Percentiles rank a stretch among this genome's conserved stretches.
phyloP scores from a whole-genome alignment of 1,284 basidiomycete genomes.

The Trametes hirsuta region DNA sequence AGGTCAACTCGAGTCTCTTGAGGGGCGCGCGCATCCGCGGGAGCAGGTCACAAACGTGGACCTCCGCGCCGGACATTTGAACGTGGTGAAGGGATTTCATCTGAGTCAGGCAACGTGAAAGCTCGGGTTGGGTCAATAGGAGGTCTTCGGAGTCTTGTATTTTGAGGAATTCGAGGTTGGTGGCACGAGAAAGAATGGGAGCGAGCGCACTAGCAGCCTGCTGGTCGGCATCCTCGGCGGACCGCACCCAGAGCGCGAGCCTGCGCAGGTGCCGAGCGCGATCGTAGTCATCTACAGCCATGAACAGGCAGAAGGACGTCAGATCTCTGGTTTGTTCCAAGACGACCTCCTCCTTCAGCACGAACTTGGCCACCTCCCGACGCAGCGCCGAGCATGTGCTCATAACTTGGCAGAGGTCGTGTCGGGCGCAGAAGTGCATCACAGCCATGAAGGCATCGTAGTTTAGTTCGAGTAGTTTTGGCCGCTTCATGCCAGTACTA shows the following conservation, averaged over 20 bases:
- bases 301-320: not conserved
- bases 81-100: not conserved
- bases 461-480: not conserved
- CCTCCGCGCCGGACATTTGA: not conserved
- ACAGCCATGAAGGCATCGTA: conserved; percentile 3
- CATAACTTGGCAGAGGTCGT: not conserved
- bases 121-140: not conserved
- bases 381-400: conserved; percentile 7
- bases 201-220: too few species aligned
- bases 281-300: not conserved
- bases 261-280: not conserved
- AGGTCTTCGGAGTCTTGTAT: not conserved
- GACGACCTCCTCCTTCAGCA: not conserved
- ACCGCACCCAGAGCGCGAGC: not conserved
- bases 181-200: too few species aligned
- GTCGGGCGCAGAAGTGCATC: not conserved
- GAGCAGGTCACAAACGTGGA: not conserved
- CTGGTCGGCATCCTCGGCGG: too few species aligned
- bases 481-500: not conserved
- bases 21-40: not conserved
- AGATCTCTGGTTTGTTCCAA: not conserved
- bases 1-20: not conserved
- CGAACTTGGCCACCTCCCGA: not conserved
- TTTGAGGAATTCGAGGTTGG: not conserved
- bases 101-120: not conserved